phyloP scores from a whole-genome alignment of 176 grass and related monocot genomes.

The Lolium multiflorum region DNA sequence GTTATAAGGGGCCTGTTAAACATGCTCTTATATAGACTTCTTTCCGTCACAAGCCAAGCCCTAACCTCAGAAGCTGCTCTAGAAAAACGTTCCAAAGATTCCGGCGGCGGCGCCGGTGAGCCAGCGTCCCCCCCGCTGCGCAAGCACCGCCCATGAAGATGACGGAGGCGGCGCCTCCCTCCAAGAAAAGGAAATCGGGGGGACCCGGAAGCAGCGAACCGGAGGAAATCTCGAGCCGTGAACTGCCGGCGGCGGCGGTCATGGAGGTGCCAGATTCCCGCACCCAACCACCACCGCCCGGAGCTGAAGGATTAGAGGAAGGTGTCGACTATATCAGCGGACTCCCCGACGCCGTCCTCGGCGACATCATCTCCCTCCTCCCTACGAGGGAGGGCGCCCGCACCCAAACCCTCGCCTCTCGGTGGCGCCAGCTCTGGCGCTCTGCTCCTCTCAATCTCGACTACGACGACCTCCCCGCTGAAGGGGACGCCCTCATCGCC shows the following conservation, averaged over 20 bases:
- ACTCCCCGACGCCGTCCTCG: slow-evolving; percentile 5
- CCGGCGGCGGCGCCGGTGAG: neutral
- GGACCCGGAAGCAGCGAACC: neutral
- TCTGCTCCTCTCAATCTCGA: slow-evolving; percentile 15
- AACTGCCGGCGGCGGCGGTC: neutral
- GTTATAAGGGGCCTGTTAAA: too few relatives aligned
- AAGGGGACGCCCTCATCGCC: neutral
- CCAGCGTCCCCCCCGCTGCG: neutral
- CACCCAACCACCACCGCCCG: neutral
- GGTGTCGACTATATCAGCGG: neutral
- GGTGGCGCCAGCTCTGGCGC: neutral
- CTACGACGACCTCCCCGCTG: neutral
- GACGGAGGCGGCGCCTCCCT: neutral
- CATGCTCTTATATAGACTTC: too few relatives aligned
- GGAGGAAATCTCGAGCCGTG: neutral
- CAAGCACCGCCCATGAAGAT: neutral
- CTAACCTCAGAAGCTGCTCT: neutral
- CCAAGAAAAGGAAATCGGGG: neutral
- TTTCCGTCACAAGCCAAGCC: neutral
- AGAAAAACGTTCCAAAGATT: neutral
- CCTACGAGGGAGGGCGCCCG: neutral
- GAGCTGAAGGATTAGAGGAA: neutral
- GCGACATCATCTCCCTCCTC: slow-evolving; percentile 17
- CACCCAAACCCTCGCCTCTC: neutral
- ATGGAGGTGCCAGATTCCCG: neutral